phyloP scores from a whole-genome alignment of 495 filamentous ascomycete species.

The Penicillium pancosmium region DNA sequence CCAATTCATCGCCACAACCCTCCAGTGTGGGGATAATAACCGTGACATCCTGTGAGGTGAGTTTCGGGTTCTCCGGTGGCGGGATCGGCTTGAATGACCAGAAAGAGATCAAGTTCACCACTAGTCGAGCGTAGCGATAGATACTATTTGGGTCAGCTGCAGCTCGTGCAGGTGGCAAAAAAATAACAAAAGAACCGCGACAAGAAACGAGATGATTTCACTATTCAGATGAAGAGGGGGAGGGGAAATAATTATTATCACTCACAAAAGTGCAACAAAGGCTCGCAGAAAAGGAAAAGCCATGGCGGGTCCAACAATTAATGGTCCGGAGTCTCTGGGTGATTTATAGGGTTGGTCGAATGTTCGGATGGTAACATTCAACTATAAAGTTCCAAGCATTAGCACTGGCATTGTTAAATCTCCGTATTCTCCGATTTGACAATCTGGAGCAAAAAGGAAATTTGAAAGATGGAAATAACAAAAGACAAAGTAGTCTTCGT shows the following conservation, averaged over 20 bases:
- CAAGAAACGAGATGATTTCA: no score
- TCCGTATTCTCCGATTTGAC: neutral
- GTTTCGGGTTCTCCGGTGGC: slow-evolving; percentile 61
- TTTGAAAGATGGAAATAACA: neutral
- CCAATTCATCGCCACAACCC: slow-evolving; percentile 59
- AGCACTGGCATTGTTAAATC: neutral
- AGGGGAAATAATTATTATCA: slow-evolving; percentile 8
- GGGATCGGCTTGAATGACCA: slow-evolving; percentile 65
- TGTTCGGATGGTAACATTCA: neutral
- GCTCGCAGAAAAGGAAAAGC: slow-evolving; percentile 50
- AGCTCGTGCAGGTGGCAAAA: slow-evolving; percentile 1
- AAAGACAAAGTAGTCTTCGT: neutral
- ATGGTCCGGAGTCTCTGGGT: neutral
- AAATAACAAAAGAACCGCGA: neutral
- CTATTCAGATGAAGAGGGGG: no score
- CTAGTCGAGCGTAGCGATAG: slow-evolving; percentile 66
- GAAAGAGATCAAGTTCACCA: slow-evolving; percentile 67
- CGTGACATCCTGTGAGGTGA: slow-evolving; percentile 71
- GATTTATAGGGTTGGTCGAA: neutral
- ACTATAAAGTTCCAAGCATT: neutral
- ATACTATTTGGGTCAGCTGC: slow-evolving; percentile 39
- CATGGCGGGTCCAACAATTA: slow-evolving; percentile 30
- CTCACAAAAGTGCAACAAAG: slow-evolving; percentile 53
- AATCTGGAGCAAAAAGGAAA: neutral
- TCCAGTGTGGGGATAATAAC: slow-evolving; percentile 74